phyloP scores from a whole-genome alignment of 1,139 yeast species.

The Zhuliangozyma blackwelliae region DNA sequence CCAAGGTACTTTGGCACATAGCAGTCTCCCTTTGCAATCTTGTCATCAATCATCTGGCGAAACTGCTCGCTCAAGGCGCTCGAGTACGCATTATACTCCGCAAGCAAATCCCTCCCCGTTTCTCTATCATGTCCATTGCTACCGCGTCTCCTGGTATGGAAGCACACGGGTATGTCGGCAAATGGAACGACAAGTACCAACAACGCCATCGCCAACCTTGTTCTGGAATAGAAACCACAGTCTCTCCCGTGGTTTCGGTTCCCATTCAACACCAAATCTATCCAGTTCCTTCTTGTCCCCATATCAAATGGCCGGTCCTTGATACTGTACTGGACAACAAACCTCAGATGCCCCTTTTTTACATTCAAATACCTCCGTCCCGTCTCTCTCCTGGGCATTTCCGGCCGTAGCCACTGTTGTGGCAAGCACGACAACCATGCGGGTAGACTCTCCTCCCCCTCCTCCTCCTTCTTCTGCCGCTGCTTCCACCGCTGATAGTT shows the following conservation, averaged over 20 bases:
- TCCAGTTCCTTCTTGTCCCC: constrained; percentile 31
- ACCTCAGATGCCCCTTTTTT: constrained; percentile 18
- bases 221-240: constrained; percentile 6
- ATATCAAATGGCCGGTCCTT: constrained; percentile 22
- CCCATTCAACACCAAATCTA: constrained; percentile 29
- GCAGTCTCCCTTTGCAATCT: constrained; percentile 12
- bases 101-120: constrained; percentile 2
- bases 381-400: constrained; percentile 24
- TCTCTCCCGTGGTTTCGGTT: constrained; percentile 19
- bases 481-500: constrained; percentile 19
- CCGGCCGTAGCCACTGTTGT: constrained; percentile 1
- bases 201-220: constrained; percentile 16
- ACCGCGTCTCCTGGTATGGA: constrained; percentile 1
- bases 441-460: too few relatives aligned
- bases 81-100: constrained; percentile 10
- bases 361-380: constrained; percentile 34
- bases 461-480: constrained; percentile 5
- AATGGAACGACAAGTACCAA: constrained; percentile 27
- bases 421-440: too few relatives aligned
- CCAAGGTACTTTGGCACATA: constrained; percentile 7
- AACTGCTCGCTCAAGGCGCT: constrained; percentile 18
- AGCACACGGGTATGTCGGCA: constrained; percentile 20
- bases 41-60: constrained; percentile 13
- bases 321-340: constrained; percentile 27
- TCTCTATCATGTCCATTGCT: constrained; percentile 5